A percentile compares a stretch with the other conserved stretches of the same genome.
These are phyloP conservation scores for Incumbomyces lentus DNA, from an alignment of 2,329 filamentous ascomycete species.

Conservation along the genomic window DNA sequence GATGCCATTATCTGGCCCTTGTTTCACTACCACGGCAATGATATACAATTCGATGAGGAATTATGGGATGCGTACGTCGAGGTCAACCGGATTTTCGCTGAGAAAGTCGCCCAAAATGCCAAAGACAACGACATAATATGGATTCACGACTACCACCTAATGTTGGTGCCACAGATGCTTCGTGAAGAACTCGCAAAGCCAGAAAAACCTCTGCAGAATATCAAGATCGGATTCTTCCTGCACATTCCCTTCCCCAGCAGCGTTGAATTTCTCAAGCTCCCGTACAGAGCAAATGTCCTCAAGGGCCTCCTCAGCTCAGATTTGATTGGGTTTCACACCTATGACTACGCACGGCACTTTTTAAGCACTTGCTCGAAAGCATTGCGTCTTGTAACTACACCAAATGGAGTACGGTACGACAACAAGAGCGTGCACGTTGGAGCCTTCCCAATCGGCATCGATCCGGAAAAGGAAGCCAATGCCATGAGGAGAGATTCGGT, in stretches of 20 bases:
- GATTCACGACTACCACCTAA: slow-evolving; percentile 98
- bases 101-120: slow-evolving; percentile 75
- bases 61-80: slow-evolving; percentile 89
- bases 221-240: slow-evolving; percentile 97
- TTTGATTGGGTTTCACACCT: slow-evolving; percentile 94
- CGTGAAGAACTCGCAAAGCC: slow-evolving; percentile 72
- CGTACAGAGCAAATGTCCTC: slow-evolving; percentile 80
- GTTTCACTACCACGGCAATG: slow-evolving; percentile 96
- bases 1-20: slow-evolving; percentile 97
- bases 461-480: slow-evolving; percentile 90
- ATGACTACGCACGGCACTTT: slow-evolving; percentile 97
- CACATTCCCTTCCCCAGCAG: slow-evolving; percentile 96
- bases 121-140: slow-evolving; percentile 91
- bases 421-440: slow-evolving; percentile 78
- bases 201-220: slow-evolving; percentile 60
- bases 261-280: slow-evolving; percentile 92
- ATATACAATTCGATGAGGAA: slow-evolving; percentile 94
- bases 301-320: slow-evolving; percentile 85
- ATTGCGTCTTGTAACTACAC: slow-evolving; percentile 61
- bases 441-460: slow-evolving; percentile 95
- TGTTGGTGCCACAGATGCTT: slow-evolving; percentile 92
- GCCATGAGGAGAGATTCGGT: slow-evolving; percentile 77
- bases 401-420: slow-evolving; percentile 85
- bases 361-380: slow-evolving; percentile 93
- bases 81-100: slow-evolving; percentile 85